Conservation (phyloP, 2,329 filamentous ascomycete genomes). For the Sphaerulina populicola region DNA sequence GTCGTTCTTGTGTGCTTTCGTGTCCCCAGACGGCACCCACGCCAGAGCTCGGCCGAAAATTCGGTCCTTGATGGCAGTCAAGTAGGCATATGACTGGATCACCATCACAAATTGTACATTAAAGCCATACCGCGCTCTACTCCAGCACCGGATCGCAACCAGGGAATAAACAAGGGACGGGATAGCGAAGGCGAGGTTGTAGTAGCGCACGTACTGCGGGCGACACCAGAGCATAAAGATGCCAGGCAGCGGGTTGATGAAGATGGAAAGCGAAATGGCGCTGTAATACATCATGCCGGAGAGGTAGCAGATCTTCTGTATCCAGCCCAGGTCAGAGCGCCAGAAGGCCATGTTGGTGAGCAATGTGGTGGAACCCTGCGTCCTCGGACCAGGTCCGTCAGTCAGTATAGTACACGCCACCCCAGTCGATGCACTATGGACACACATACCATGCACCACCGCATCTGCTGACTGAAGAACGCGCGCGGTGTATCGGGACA, state of each 20-base stretch:
- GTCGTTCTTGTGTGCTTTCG: constrained; percentile 37
- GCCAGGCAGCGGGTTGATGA: constrained; percentile 37
- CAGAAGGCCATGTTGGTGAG: constrained; percentile 38
- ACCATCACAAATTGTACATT: constrained; percentile 40
- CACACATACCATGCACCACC: constrained; percentile 34
- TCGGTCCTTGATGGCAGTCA: constrained; percentile 39
- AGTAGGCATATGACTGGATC: constrained; percentile 39
- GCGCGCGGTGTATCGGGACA: constrained; percentile 39
- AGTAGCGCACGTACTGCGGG: constrained; percentile 39
- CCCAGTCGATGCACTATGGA: not conserved
- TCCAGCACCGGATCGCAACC: constrained; percentile 37
- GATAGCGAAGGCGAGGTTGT: constrained; percentile 40
- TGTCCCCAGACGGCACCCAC: constrained; percentile 37
- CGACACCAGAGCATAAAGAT: constrained; percentile 37
- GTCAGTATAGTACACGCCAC: not conserved
- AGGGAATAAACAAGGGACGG: constrained; percentile 37
- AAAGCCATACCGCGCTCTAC: constrained; percentile 37
- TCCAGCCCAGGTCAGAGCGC: constrained; percentile 33
- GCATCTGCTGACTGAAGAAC: constrained; percentile 41
- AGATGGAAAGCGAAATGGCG: constrained; percentile 36
- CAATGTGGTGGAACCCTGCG: constrained; percentile 35
- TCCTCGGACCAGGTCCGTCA: not conserved
- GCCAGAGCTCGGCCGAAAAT: constrained; percentile 36
- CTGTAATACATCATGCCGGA: constrained; percentile 39
- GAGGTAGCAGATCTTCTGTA: constrained; percentile 40